phyloP scores from a whole-genome alignment of 2,329 filamentous ascomycete genomes.

The Microsporum ferrugineum region DNA sequence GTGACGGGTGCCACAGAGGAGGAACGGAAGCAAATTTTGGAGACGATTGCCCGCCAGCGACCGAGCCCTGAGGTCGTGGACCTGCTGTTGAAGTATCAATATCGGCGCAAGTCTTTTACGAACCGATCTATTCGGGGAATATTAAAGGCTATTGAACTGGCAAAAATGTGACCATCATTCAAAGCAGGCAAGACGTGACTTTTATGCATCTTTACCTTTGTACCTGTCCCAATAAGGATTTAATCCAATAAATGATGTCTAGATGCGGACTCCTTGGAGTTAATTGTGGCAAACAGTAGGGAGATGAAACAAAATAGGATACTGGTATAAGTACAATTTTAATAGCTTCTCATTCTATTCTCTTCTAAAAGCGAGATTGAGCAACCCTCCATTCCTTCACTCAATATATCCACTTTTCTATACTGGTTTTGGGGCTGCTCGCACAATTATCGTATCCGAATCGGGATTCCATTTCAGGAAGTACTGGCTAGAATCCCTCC shows the following conservation, averaged over 20 bases:
- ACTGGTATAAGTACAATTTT: constrained; percentile 1
- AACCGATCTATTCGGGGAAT: constrained; percentile 6
- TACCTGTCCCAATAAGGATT: neutral
- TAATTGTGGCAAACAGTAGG: neutral
- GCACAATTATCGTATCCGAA: neutral
- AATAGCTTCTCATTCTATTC: neutral
- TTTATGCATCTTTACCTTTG: neutral
- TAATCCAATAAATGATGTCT: neutral
- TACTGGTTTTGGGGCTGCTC: neutral
- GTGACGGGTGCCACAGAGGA: constrained; percentile 11
- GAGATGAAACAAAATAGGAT: neutral
- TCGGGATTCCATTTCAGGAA: constrained; percentile 20
- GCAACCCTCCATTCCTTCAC: neutral
- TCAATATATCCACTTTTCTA: neutral
- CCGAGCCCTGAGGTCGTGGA: neutral
- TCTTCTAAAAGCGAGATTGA: neutral
- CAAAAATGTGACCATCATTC: neutral
- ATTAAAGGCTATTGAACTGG: constrained; percentile 6
- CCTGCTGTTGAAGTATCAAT: neutral
- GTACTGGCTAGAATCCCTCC: constrained; percentile 27
- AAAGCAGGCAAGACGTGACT: neutral
- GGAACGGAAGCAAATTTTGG: constrained; percentile 11
- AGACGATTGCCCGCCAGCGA: constrained; percentile 10
- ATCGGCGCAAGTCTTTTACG: neutral
- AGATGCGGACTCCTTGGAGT: neutral